phyloP scores from a whole-genome alignment of 257 asterid species.

The Scutellaria barbata region DNA sequence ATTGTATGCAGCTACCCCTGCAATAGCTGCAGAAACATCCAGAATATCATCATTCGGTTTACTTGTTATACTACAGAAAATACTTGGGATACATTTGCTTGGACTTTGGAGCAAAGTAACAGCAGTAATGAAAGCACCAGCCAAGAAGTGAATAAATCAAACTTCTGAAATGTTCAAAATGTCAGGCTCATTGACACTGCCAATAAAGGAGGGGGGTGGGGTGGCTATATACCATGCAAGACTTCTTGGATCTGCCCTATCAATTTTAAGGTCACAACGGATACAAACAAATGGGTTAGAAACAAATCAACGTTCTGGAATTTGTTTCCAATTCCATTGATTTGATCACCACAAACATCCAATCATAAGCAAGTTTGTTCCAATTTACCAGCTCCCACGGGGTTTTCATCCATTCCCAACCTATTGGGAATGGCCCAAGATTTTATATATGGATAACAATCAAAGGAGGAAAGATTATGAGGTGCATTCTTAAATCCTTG shows the following conservation, averaged over 20 bases:
- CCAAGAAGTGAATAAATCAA: not conserved
- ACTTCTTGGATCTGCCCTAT: not conserved
- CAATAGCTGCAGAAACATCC: slow-evolving; percentile 72
- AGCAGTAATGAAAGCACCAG: slow-evolving; percentile 7
- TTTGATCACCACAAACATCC: slow-evolving; percentile 12
- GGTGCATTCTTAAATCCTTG: not conserved
- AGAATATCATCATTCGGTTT: not conserved
- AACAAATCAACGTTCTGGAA: not conserved
- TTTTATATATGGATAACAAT: not conserved
- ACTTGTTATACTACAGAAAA: not conserved
- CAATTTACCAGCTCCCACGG: no score
- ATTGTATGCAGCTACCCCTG: slow-evolving; percentile 94
- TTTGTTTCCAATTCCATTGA: not conserved
- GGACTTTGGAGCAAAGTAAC: not conserved
- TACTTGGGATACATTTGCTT: not conserved
- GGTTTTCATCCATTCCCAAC: not conserved
- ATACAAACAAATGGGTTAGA: not conserved
- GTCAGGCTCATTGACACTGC: not conserved
- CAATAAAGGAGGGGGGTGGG: not conserved
- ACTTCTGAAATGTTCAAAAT: not conserved
- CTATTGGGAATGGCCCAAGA: not conserved
- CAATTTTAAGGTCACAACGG: not conserved
- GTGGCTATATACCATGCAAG: not conserved
- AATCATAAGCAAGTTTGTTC: not conserved
- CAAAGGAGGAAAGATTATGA: not conserved